Conservation (phyloP, 805 yeast genomes). For the Ogataea ganodermae region DNA sequence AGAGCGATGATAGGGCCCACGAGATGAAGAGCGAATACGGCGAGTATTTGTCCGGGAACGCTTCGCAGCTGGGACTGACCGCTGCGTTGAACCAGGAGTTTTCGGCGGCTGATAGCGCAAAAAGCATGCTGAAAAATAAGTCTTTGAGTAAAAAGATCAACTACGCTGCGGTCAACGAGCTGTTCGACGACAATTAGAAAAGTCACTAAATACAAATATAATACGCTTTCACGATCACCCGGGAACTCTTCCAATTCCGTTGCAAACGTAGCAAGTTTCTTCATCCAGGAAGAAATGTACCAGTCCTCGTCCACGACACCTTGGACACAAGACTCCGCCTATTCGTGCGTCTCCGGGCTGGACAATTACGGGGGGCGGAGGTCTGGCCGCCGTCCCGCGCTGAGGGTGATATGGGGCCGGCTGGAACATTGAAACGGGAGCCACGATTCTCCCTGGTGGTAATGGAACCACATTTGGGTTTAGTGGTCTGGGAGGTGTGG, state of each 20-base stretch:
- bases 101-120: slow-evolving; percentile 79
- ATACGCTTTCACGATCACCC: slow-evolving; percentile 2
- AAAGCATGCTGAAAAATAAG: slow-evolving; percentile 71
- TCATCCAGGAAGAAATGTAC: slow-evolving; percentile 57
- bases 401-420: slow-evolving; percentile 9
- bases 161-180: slow-evolving; percentile 72
- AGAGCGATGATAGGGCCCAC: slow-evolving; percentile 31
- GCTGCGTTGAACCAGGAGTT: slow-evolving; percentile 49
- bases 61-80: slow-evolving; percentile 35
- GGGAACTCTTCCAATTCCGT: slow-evolving; percentile 62
- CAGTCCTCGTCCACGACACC: slow-evolving; percentile 68
- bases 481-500: slow-evolving; percentile 24
- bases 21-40: slow-evolving; percentile 28
- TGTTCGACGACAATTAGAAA: slow-evolving; percentile 37
- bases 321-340: slow-evolving; percentile 75
- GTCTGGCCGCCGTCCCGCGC: slow-evolving; percentile 10
- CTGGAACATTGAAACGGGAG: slow-evolving; percentile 10
- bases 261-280: slow-evolving; percentile 63
- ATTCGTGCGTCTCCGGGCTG: slow-evolving; percentile 76
- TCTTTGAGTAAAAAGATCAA: slow-evolving; percentile 87
- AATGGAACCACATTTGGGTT: slow-evolving; percentile 28
- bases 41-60: slow-evolving; percentile 26
- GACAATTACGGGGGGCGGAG: slow-evolving; percentile 45
- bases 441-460: slow-evolving; percentile 28
- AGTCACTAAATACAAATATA: background rate